A percentile compares a stretch with the other conserved stretches of the same genome.
These are phyloP conservation scores for Suillus lakei DNA, from an alignment of 768 basidiomycete species.

Conservation along the genomic window DNA sequence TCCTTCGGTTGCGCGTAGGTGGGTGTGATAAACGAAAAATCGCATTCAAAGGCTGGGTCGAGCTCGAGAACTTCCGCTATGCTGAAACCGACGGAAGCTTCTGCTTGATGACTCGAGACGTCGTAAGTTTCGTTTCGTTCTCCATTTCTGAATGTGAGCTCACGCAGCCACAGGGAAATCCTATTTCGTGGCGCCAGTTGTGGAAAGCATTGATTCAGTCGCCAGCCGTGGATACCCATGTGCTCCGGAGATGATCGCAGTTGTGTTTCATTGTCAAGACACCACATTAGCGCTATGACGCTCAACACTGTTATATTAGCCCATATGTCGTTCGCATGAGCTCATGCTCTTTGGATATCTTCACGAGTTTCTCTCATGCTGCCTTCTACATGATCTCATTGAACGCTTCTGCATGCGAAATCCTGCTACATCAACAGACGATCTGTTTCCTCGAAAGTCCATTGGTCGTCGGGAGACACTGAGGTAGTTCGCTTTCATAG, in stretches of 20 bases:
- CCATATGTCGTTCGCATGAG: neutral
- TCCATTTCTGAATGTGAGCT: neutral
- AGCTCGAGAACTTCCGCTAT: constrained; percentile 64
- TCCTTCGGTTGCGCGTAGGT: constrained; percentile 60
- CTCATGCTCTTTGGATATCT: neutral
- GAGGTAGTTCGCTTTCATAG: neutral
- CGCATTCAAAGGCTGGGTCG: constrained; percentile 75
- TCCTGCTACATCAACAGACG: neutral
- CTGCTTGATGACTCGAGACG: constrained; percentile 71
- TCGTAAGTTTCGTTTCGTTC: constrained; percentile 46
- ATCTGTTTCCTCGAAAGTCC: neutral
- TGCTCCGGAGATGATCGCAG: constrained; percentile 35
- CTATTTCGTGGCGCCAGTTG: constrained; percentile 76
- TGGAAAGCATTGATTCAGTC: constrained; percentile 70
- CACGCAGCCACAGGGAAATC: constrained; percentile 60
- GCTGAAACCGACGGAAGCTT: constrained; percentile 59
- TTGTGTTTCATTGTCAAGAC: neutral
- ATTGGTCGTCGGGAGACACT: no score
- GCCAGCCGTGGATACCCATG: constrained; percentile 59
- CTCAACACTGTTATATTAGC: neutral
- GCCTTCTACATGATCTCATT: neutral
- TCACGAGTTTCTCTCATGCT: neutral
- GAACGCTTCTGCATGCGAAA: neutral
- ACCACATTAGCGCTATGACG: neutral
- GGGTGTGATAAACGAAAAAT: constrained; percentile 69